Percentiles rank a stretch among this genome's conserved stretches.
phyloP scores from a whole-genome alignment of 2,329 filamentous ascomycete species.

The Botrytis elliptica region DNA sequence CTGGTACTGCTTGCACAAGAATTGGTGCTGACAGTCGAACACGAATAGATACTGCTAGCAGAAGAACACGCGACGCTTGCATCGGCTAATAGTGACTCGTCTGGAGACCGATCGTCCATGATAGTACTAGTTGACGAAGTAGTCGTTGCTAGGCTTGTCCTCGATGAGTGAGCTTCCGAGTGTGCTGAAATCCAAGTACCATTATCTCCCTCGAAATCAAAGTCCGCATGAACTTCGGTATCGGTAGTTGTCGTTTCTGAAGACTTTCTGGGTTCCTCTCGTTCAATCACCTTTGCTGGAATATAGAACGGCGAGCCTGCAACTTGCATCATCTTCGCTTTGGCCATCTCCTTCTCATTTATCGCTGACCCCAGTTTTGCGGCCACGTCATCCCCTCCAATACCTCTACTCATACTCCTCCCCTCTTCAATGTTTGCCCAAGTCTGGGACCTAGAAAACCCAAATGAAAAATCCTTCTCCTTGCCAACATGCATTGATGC shows the following conservation, averaged over 20 bases:
- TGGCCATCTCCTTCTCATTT: slow-evolving; percentile 23
- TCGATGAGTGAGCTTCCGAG: slow-evolving; percentile 31
- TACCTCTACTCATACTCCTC: slow-evolving; percentile 25
- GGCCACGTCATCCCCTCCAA: slow-evolving; percentile 38
- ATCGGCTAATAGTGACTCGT: slow-evolving; percentile 30
- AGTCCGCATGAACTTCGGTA: slow-evolving; percentile 30
- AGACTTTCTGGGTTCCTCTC: slow-evolving; percentile 29
- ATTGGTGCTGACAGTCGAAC: slow-evolving; percentile 37
- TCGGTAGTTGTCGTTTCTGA: slow-evolving; percentile 26
- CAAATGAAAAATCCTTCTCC: slow-evolving; percentile 28
- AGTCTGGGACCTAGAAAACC: slow-evolving; percentile 28
- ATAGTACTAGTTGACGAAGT: slow-evolving; percentile 31
- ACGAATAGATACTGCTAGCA: slow-evolving; percentile 36
- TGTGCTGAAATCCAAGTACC: slow-evolving; percentile 36
- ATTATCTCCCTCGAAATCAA: slow-evolving; percentile 34
- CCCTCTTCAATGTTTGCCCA: slow-evolving; percentile 13
- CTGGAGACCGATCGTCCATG: slow-evolving; percentile 29
- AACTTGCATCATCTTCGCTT: slow-evolving; percentile 29
- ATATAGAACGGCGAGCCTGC: slow-evolving; percentile 34
- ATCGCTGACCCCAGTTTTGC: slow-evolving; percentile 31
- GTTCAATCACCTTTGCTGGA: slow-evolving; percentile 36
- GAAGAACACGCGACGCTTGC: slow-evolving; percentile 39
- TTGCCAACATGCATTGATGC: slow-evolving; percentile 33
- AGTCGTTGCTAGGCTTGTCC: slow-evolving; percentile 33
- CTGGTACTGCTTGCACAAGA: slow-evolving; percentile 34